Conservation (phyloP, 2,329 filamentous ascomycete genomes). For the Dactylonectria estremocensis region DNA sequence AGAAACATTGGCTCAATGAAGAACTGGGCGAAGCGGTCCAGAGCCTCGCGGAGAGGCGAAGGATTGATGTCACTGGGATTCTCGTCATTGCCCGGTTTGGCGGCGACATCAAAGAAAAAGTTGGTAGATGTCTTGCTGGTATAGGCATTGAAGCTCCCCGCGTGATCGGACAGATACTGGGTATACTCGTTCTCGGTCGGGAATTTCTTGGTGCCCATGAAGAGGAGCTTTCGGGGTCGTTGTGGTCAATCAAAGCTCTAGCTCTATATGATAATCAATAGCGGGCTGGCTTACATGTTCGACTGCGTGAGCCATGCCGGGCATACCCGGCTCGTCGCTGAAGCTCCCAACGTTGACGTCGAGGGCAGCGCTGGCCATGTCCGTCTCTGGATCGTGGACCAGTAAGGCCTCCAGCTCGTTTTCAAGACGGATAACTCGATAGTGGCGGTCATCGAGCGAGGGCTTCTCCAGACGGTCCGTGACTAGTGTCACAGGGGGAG, state of each 20-base stretch:
- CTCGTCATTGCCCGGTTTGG: constrained; percentile 77
- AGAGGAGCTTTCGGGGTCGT: constrained; percentile 74
- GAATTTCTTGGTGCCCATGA: constrained; percentile 99
- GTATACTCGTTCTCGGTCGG: constrained; percentile 93
- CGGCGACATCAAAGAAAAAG: constrained; percentile 96
- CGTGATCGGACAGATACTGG: constrained; percentile 90
- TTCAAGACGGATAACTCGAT: constrained; percentile 86
- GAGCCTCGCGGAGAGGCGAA: constrained; percentile 80
- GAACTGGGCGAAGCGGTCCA: constrained; percentile 95
- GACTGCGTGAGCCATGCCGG: constrained; percentile 94
- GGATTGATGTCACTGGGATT: constrained; percentile 70
- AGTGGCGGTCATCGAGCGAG: constrained; percentile 86
- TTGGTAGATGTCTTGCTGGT: constrained; percentile 95
- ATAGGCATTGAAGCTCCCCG: constrained; percentile 94
- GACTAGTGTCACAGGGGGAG: constrained; percentile 58
- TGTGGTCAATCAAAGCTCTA: constrained; percentile 29
- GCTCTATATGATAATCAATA: constrained; percentile 10
- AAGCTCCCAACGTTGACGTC: constrained; percentile 98
- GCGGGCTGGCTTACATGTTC: constrained; percentile 76
- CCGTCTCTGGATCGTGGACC: constrained; percentile 94
- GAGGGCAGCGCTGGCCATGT: constrained; percentile 95
- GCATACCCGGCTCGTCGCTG: constrained; percentile 91
- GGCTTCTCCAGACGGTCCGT: constrained; percentile 86
- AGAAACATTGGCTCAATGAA: constrained; percentile 92
- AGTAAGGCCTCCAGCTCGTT: constrained; percentile 93